Conservation (phyloP, 2,329 filamentous ascomycete genomes). For the Fusarium euwallaceae region DNA sequence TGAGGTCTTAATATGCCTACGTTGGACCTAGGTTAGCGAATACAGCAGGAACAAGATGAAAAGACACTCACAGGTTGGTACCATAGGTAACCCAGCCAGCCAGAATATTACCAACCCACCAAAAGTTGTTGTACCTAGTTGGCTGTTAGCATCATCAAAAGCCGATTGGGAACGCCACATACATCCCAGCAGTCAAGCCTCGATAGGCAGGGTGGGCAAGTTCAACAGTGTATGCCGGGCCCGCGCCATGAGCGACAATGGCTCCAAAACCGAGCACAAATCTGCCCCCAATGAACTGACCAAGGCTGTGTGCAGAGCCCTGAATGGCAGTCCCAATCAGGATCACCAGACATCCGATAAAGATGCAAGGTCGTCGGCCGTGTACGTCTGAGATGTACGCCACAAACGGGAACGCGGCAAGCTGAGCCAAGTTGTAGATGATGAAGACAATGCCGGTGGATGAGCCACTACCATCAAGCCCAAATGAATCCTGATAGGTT, state of each 20-base stretch:
- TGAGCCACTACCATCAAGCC: background rate
- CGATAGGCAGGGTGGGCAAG: background rate
- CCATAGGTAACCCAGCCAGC: background rate
- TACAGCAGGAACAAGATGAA: background rate
- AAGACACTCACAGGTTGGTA: background rate
- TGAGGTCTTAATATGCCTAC: background rate
- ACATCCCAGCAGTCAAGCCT: background rate
- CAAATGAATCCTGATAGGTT: background rate
- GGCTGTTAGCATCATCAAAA: background rate
- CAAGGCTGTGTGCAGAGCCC: background rate
- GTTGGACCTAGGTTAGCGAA: background rate
- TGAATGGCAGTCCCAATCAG: background rate
- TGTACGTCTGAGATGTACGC: background rate
- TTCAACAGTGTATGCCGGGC: background rate
- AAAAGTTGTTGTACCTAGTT: background rate
- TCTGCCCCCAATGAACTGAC: background rate
- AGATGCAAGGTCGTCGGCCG: background rate
- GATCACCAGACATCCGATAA: background rate
- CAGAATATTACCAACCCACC: background rate
- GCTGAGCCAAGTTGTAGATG: background rate
- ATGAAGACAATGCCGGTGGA: background rate
- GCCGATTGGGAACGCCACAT: background rate
- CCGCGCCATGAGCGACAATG: background rate
- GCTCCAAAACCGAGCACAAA: background rate
- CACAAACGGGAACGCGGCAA: background rate